phyloP scores from a whole-genome alignment of 2,329 filamentous ascomycete genomes.

The Emmonsiellopsis sp. region DNA sequence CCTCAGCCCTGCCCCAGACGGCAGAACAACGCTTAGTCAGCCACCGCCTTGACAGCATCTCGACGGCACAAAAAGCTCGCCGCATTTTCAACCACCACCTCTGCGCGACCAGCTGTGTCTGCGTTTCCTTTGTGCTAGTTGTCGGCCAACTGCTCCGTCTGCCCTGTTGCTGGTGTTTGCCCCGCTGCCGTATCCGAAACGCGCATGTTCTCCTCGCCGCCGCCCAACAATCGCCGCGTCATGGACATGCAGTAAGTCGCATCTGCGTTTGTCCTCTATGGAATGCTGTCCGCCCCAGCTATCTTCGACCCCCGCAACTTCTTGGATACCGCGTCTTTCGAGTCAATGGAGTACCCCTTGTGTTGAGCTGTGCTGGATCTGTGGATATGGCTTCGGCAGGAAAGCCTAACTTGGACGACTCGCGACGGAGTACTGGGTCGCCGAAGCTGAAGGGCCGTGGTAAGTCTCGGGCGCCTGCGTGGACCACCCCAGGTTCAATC shows the following conservation, averaged over 20 bases:
- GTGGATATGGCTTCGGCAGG: constrained; percentile 36
- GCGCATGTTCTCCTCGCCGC: neutral
- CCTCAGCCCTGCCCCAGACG: neutral
- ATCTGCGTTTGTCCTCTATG: constrained; percentile 8
- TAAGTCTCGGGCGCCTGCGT: constrained; percentile 20
- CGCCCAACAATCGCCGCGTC: neutral
- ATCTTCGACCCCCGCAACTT: constrained; percentile 14
- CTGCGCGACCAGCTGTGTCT: neutral
- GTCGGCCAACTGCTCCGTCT: neutral
- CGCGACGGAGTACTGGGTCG: constrained; percentile 37
- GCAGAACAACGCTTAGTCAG: neutral
- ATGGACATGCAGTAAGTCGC: constrained; percentile 1
- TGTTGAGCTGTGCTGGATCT: constrained; percentile 26
- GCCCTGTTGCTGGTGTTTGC: neutral
- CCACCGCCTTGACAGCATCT: neutral
- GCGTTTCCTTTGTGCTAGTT: neutral
- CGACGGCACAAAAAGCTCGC: neutral
- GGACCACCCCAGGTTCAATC: constrained; percentile 1
- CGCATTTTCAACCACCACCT: neutral
- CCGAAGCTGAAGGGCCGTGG: constrained; percentile 42
- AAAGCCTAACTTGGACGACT: constrained; percentile 37
- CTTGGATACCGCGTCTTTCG: constrained; percentile 19
- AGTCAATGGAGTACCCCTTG: constrained; percentile 33
- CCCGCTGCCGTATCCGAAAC: too few relatives aligned
- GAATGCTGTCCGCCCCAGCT: constrained; percentile 30